Evolutionary conservation across 768 basidiomycete genomes (phyloP), one percentile per base, ranked within the genome.

Genomic region (Hypsizygus marmoreus): DNA sequence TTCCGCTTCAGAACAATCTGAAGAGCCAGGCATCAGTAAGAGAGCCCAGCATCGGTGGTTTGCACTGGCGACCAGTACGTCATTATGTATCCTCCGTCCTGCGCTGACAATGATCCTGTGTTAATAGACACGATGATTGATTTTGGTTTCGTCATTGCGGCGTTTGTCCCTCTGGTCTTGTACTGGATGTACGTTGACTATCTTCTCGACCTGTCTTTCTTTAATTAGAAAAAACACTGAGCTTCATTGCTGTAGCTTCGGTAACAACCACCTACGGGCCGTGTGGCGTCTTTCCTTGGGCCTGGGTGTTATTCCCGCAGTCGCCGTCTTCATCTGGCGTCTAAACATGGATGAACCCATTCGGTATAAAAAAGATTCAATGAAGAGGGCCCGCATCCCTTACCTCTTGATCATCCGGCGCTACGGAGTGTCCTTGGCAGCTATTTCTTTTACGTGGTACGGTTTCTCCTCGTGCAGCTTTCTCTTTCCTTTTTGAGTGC

Each of bases 271-370:
- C 60, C 81, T 95, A 32, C 80, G 87, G 20, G 88, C 87, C 2
- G 87, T 91, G 4, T 95, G 92, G 92, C 84, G 93, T 40, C 57
- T 90, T 33, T 88, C 91, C 16, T 77, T 95, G 8, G 93, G 90
- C 24, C 77, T 95, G 7, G 93, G 93, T 25, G 70, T 86, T 30
- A 59, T 95, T 44, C 93, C 93, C 26, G 92, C 93, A 5, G 54
- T 81, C 10, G 77, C 80, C 6, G 86, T 95, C n/a, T 81, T 95
- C 57, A 56, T 91, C 39, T 95, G 93, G 91, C 90, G 93, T 53
- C 60, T 91, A 42, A 79, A 74, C 49, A 91, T 95, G 87, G 76
- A 83, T 22, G 90, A 95, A 57, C 90, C 92, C 1, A 73, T 73
- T 10, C 72, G 81, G 13, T 94, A 76, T 64, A 83, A 76, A 62